phyloP scores from a whole-genome alignment of 2,329 filamentous ascomycete genomes.

The Rosellinia necatrix region DNA sequence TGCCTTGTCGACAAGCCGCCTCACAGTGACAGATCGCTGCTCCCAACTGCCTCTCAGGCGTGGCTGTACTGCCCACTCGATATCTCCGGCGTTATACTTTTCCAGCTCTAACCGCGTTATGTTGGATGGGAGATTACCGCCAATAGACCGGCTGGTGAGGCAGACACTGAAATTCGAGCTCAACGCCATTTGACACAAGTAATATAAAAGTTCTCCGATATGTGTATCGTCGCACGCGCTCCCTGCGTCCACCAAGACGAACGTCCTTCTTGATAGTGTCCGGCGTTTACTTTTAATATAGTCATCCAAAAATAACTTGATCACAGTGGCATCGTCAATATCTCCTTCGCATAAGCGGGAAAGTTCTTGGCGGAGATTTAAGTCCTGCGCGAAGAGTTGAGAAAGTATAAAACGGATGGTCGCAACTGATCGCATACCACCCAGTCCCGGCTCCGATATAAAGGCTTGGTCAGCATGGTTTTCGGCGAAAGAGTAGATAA shows the following conservation, averaged over 20 bases:
- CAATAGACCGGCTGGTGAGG: constrained; percentile 19
- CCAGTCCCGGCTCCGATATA: background rate
- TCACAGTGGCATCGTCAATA: constrained; percentile 9
- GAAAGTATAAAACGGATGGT: constrained; percentile 21
- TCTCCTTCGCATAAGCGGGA: background rate
- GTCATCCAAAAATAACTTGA: constrained; percentile 22
- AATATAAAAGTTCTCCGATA: constrained; percentile 22
- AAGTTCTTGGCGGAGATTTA: constrained; percentile 14
- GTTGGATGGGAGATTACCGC: constrained; percentile 4
- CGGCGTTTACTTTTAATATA: constrained; percentile 5
- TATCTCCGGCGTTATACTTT: constrained; percentile 20
- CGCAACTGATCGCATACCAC: constrained; percentile 7
- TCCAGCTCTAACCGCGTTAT: constrained; percentile 15
- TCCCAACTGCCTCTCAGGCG: constrained; percentile 6
- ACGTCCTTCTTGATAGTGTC: constrained; percentile 19
- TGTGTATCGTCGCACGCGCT: constrained; percentile 15
- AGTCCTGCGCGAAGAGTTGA: constrained; percentile 21
- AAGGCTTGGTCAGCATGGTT: background rate
- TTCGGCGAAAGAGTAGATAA: constrained; percentile 20
- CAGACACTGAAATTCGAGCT: constrained; percentile 22
- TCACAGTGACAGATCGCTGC: background rate
- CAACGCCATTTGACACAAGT: constrained; percentile 13
- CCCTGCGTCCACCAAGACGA: constrained; percentile 20
- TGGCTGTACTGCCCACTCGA: constrained; percentile 10
- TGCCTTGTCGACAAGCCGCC: constrained; percentile 15